Evolutionary conservation across 345 rosid species (phyloP).

Genomic region (Adansonia digitata): DNA sequence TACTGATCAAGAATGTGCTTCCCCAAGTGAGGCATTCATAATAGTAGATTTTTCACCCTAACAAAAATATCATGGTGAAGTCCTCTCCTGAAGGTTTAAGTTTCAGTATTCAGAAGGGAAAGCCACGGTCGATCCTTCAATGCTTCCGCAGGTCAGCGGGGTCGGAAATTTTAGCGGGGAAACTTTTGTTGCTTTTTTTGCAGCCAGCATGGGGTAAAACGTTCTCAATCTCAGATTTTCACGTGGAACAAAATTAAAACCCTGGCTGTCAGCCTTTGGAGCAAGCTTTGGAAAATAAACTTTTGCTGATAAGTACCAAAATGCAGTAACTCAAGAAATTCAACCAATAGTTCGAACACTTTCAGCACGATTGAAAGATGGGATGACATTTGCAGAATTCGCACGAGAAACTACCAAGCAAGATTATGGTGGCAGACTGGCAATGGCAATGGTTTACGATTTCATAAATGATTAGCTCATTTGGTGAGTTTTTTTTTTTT

Average conservation of each 20-base stretch:
- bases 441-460: conserved; percentile 82
- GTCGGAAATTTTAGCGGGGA: conserved; percentile 60
- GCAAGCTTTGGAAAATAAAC: conserved; percentile 15
- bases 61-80: conserved; percentile 54
- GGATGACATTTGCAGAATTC: conserved; percentile 89
- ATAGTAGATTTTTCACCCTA: conserved; percentile 58
- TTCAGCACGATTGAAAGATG: conserved; percentile 64
- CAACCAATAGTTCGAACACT: conserved; percentile 59
- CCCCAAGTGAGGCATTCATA: conserved; percentile 41
- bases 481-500: background rate
- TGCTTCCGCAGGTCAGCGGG: conserved; percentile 58
- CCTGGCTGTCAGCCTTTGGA: conserved; percentile 16
- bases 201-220: conserved; percentile 84
- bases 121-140: conserved; percentile 72
- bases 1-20: conserved; percentile 35
- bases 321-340: conserved; percentile 29
- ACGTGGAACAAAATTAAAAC: conserved; percentile 23
- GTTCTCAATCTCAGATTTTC: conserved; percentile 44
- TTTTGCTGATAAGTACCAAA: conserved; percentile 20
- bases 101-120: conserved; percentile 73
- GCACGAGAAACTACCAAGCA: conserved; percentile 73
- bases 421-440: conserved; percentile 76
- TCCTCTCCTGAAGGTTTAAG: conserved; percentile 69
- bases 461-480: conserved; percentile 37
- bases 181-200: conserved; percentile 70